Evolutionary conservation across 768 basidiomycete species (phyloP), one percentile per base, ranked within the genome.

Genomic region (Termitomyces eurrhizus): DNA sequence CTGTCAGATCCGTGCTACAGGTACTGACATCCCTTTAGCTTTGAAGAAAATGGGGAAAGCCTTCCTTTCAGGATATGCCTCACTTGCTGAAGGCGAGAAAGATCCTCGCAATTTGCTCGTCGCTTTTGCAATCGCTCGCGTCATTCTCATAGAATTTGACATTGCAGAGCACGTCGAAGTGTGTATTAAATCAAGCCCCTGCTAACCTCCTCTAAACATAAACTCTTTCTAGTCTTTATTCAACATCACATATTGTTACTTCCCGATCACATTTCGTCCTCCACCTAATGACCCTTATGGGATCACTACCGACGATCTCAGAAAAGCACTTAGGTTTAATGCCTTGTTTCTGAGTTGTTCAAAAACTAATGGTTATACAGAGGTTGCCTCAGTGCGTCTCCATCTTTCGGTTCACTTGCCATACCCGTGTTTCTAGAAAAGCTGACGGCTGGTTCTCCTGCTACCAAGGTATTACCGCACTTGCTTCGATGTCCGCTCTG

Each of bases 201-300:
- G 42, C 26, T 32, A 32, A 8, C 14, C 24, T 26, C 26, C 44
- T 41, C 21, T 51, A 32, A 44, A 14, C 14, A 13, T 33, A 18
- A 37, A 13, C 35, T 39, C 37, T 33, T 18, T 58, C 45, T 32
- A 98, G 94, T 84, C 88, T 55, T 78, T 98, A 52, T 98, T 96
- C 75, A 93, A 98, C 67, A 88, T 98, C 70, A 91, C 89, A 0
- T 98, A 95, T 72, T 98, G 97, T 72, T 99, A 99, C 72, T 99
- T 98, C 75, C 97, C 97, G 0, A 98, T 99, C 58, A 93, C 94
- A 0, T 99, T 97, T 77, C 83, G 90, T 60, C 94, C 96, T 9
- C 93, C 95, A 18, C 90, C 93, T 1, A 88, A 94, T 65, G 95
- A 98, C 69, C 94, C 93, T 18, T 95, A 96, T 71, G 90, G 90